Evolutionary conservation across 2,329 filamentous ascomycete species (phyloP).

Genomic region (Phialophora tarda): DNA sequence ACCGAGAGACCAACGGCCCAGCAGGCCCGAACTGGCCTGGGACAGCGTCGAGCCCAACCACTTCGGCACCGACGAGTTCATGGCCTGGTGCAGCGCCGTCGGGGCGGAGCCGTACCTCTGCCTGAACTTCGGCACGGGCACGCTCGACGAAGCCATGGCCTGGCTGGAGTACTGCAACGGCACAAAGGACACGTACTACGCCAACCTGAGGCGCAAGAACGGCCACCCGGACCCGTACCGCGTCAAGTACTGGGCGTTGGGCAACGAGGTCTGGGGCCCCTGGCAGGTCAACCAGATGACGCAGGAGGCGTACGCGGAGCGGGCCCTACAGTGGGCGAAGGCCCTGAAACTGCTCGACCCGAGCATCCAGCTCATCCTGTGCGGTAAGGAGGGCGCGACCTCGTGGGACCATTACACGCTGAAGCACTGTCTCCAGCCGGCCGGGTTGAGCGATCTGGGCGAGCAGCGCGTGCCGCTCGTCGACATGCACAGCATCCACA

Average conservation of each 20-base stretch:
- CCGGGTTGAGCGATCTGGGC: slow-evolving; percentile 51
- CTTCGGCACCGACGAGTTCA: slow-evolving; percentile 86
- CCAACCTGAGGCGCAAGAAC: slow-evolving; percentile 76
- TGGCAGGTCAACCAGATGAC: slow-evolving; percentile 66
- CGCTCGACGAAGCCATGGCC: slow-evolving; percentile 49
- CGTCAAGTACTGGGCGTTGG: slow-evolving; percentile 84
- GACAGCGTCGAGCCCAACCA: slow-evolving; percentile 72
- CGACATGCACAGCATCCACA: slow-evolving; percentile 81
- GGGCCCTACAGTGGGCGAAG: slow-evolving; percentile 48
- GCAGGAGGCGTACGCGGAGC: slow-evolving; percentile 64
- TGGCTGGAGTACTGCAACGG: slow-evolving; percentile 91
- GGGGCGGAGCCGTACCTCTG: slow-evolving; percentile 79
- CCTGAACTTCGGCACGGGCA: slow-evolving; percentile 81
- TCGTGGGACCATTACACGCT: slow-evolving; percentile 77
- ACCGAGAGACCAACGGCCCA: slow-evolving; percentile 70
- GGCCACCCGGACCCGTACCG: slow-evolving; percentile 78
- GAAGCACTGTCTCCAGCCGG: slow-evolving; percentile 67
- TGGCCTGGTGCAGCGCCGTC: slow-evolving; percentile 76
- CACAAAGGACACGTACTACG: slow-evolving; percentile 77
- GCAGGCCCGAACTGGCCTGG: slow-evolving; percentile 78
- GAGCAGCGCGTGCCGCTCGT: slow-evolving; percentile 55
- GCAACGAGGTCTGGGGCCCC: slow-evolving; percentile 71
- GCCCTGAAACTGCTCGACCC: slow-evolving; percentile 62
- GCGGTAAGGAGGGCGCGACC: slow-evolving; percentile 71
- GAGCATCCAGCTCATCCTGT: slow-evolving; percentile 71